Base-by-base conservation (phyloP, 148 eudicot species). In the Rhododendron kiyosumense region DNA sequence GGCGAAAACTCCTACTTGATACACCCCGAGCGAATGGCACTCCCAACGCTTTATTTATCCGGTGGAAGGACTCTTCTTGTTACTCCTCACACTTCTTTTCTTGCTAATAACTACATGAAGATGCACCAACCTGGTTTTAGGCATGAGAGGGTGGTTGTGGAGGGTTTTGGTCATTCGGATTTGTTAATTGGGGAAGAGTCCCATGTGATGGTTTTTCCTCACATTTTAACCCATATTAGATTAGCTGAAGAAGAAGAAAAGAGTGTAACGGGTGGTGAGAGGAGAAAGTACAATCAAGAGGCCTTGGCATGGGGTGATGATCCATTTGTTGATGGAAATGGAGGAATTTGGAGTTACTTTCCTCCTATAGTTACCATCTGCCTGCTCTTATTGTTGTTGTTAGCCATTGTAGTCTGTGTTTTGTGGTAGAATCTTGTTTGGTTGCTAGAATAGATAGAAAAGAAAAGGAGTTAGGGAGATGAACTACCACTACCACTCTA, bases 281-380 rank as follows among this genome's bases (percentile, higher is more conserved):
- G 43, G 45, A 83, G 52, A 3, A 84, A 69, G 67, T 45, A 81
- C 45, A 81, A 22, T 59, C 82, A 84, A 45, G 84, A 86, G 80
- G 78, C 73, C 38, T 78, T 90, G 79, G 88, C 87, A 17, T 84
- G 85, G 91, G 78, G 48, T 57, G 85, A 76, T 54, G 87, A 86
- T 88, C 86, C 88, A 14, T 88, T 84, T 78, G 83, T 83, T 14
- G 87, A 78, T 34, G 86, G 73, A 71, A 79, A 24, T 20, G 73
- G 20, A 45, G 84, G 84, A 3, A 45, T 59, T 82, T 61, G 74
- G 81, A 84, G 85, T 26, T 41, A 51, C 63, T 32, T 85, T 77
- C 73, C 67, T 81, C 67, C 79, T 65, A 48, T 82, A 28, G 52
- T 82, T 26, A 61, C 87, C 41, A 1, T 85, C 34, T 81, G 54